A percentile compares a stretch with the other conserved stretches of the same genome.
phyloP scores from a whole-genome alignment of 164 flowering plant species.

The Platanus orientalis region DNA sequence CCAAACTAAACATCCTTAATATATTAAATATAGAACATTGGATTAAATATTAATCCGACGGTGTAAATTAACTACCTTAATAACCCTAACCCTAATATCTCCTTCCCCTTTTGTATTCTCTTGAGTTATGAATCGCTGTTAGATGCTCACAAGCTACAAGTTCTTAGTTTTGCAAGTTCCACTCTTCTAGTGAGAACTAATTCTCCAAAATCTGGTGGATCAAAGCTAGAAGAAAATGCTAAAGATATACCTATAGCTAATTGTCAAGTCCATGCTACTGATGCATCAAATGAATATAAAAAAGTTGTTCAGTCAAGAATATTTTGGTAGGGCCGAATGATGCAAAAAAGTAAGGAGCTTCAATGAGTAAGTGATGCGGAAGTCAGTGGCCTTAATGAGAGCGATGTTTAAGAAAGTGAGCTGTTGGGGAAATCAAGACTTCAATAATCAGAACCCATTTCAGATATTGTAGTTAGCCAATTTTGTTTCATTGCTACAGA shows the following conservation, averaged over 20 bases:
- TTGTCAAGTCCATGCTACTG: constrained; percentile 18
- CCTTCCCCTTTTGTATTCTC: too few relatives aligned
- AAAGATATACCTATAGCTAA: constrained; percentile 14
- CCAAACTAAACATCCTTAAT: too few relatives aligned
- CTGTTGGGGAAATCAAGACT: constrained; percentile 12
- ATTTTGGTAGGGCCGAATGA: constrained; percentile 20
- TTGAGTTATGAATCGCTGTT: too few relatives aligned
- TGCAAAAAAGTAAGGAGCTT: constrained; percentile 18
- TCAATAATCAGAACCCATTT: constrained; percentile 22
- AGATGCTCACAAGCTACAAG: too few relatives aligned
- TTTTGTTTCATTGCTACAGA: constrained; percentile 18
- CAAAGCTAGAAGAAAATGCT: constrained; percentile 22
- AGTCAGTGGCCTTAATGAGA: constrained; percentile 13
- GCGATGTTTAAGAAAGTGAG: constrained; percentile 11
- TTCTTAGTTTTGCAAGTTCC: too few relatives aligned
- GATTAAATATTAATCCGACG: too few relatives aligned
- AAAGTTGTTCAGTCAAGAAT: constrained; percentile 20
- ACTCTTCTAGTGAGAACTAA: not conserved
- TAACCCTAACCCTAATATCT: too few relatives aligned
- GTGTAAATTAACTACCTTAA: too few relatives aligned
- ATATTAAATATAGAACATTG: too few relatives aligned
- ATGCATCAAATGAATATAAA: constrained; percentile 13
- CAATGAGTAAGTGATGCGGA: constrained; percentile 14
- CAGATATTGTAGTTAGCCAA: constrained; percentile 24
- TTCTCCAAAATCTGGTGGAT: constrained; percentile 8